Conservation (phyloP, 495 filamentous ascomycete species). For the Cudoniella acicularis region DNA sequence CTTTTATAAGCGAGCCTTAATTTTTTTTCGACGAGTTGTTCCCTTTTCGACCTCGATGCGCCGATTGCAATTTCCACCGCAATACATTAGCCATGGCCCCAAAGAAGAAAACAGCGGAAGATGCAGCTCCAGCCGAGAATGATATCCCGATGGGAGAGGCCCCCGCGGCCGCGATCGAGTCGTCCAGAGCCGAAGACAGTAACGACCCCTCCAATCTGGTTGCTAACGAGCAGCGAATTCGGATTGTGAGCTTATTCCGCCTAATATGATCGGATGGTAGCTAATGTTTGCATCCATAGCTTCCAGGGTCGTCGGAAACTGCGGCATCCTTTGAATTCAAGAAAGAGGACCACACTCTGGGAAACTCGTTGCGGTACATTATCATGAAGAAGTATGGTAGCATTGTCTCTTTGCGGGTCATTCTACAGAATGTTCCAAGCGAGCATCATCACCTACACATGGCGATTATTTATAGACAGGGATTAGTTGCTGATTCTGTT, state of each 20-base stretch:
- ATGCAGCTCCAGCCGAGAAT: conserved; percentile 26
- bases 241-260: conserved; percentile 46
- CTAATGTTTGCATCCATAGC: conserved; percentile 34
- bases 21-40: not conserved
- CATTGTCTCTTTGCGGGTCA: not conserved
- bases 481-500: conserved; percentile 2
- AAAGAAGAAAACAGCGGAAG: conserved; percentile 12
- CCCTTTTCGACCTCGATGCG: conserved; percentile 1
- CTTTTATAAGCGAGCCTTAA: not conserved
- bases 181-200: conserved; percentile 37
- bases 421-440: not conserved
- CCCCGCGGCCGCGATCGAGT: conserved; percentile 33
- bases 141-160: conserved; percentile 54
- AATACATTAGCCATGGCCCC: conserved; percentile 18
- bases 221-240: conserved; percentile 49
- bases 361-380: conserved; percentile 88
- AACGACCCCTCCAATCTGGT: conserved; percentile 29
- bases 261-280: not conserved
- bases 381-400: conserved; percentile 93
- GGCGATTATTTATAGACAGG: not conserved
- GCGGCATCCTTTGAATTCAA: conserved; percentile 79
- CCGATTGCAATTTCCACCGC: not conserved
- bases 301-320: conserved; percentile 66
- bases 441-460: not conserved
- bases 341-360: conserved; percentile 89